Base-by-base conservation (phyloP, 2,329 filamentous ascomycete genomes). In the Epichloe uncinata region DNA sequence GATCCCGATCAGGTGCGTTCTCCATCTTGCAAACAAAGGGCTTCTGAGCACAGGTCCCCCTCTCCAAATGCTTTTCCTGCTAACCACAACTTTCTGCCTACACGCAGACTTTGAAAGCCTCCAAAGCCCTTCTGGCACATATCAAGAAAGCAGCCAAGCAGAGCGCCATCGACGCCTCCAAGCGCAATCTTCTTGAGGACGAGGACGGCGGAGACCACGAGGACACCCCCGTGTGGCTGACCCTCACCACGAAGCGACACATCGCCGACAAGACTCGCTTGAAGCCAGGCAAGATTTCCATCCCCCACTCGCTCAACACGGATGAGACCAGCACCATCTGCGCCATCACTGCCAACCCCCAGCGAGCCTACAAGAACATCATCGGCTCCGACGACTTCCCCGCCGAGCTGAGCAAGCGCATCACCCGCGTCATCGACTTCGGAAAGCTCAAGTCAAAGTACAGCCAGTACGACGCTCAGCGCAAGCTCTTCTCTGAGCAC, bases 301-400 rank as follows among this genome's bases (percentile, higher is more conserved):
- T 95, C 48, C 87, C 45, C 45, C 82, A 94, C 68, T 74, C 85
- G 9, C 77, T 95, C 54, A 82, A 86, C 69, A 73, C 77, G 55
- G 57, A 81, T 56, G 70, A 77, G 50, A 77, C 77, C 50, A 71
- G 81, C 51, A 84, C 81, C 58, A 79, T 96, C 67, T 96, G 90
- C 69, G 74, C 96, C 53, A 94, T 95, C 66, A 87, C 84, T 50
- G 87, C 88, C 58, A 77, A 81, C 61, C 79, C 79, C 22, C 89
- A 95, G 74, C 81, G 89, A 56, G 78, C 81, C 49, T 95, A 93
- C 77, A 97, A 97, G 73, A 84, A 97, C 67, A 76, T 94, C 43
- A 77, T 96, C 55, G 82, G 81, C 47, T 79, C 84, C 50, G 78
- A 84, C 41, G 77, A 80, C 30, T 90, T 88, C 71, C 85, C 85